Conservation (phyloP, 2,329 filamentous ascomycete genomes). For the Ascochyta clinopodiicola region DNA sequence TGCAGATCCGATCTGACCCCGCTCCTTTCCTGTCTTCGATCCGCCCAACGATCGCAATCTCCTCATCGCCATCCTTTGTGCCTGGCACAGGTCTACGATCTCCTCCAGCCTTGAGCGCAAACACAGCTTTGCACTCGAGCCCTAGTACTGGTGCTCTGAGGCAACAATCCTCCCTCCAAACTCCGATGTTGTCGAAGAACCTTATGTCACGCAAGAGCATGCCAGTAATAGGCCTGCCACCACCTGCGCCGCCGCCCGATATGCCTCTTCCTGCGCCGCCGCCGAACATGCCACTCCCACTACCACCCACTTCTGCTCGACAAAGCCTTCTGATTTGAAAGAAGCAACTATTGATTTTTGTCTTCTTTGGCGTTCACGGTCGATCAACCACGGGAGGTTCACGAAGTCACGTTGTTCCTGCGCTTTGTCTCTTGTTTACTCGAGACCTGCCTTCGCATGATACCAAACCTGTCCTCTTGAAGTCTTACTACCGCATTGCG, state of each 20-base stretch:
- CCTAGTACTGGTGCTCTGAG: slow-evolving; percentile 37
- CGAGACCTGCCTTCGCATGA: not conserved
- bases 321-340: slow-evolving; percentile 4
- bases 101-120: slow-evolving; percentile 5
- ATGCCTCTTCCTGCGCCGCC: slow-evolving; percentile 54
- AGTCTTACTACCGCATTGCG: not conserved
- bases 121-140: slow-evolving; percentile 21
- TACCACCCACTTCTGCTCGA: slow-evolving; percentile 16
- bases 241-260: slow-evolving; percentile 55
- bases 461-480: slow-evolving; percentile 5
- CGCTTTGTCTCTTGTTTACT: not conserved
- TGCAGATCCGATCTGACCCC: slow-evolving; percentile 52
- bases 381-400: not conserved
- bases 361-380: not conserved
- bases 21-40: slow-evolving; percentile 53
- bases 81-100: slow-evolving; percentile 31
- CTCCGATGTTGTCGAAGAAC: slow-evolving; percentile 21
- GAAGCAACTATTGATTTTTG: not conserved
- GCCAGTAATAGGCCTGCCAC: slow-evolving; percentile 51
- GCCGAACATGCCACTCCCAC: slow-evolving; percentile 24
- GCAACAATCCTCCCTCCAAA: slow-evolving; percentile 25
- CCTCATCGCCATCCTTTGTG: slow-evolving; percentile 42
- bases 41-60: slow-evolving; percentile 39
- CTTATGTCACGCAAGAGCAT: slow-evolving; percentile 44
- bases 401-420: slow-evolving; percentile 11